Evolutionary conservation across 2,329 filamentous ascomycete genomes (phyloP).

Genomic region (Mycogone perniciosa): DNA sequence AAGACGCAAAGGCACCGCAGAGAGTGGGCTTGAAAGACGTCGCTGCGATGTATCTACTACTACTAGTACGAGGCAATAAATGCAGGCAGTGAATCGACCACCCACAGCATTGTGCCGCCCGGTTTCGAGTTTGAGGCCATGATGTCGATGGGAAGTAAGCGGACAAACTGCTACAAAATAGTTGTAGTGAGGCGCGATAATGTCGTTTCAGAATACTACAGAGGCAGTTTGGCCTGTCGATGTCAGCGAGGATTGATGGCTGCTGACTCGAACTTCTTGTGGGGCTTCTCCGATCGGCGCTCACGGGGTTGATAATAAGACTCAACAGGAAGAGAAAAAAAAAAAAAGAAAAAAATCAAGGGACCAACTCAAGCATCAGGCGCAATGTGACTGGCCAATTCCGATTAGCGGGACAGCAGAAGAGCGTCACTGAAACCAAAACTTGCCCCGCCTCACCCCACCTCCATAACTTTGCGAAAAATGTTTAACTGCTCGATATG

Average conservation of each 20-base stretch:
- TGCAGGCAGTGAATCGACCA: constrained; percentile 40
- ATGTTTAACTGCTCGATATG: constrained; percentile 1
- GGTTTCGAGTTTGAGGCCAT: constrained; percentile 26
- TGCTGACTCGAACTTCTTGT: background rate
- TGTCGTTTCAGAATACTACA: no score
- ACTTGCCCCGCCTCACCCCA: constrained; percentile 11
- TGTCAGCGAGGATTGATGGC: background rate
- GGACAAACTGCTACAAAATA: background rate
- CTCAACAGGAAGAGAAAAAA: constrained; percentile 4
- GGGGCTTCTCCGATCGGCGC: constrained; percentile 6
- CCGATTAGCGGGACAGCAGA: no score
- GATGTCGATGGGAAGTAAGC: background rate
- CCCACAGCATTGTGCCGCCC: constrained; percentile 33
- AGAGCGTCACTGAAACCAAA: no score
- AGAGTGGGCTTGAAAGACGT: background rate
- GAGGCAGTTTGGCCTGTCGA: background rate
- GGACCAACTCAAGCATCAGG: no score
- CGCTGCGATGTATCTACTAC: background rate
- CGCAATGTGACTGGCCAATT: no score
- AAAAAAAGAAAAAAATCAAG: background rate
- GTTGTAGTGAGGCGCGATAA: no score
- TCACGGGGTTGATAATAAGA: constrained; percentile 3
- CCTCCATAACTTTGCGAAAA: constrained; percentile 1
- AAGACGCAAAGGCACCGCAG: background rate
- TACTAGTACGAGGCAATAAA: constrained; percentile 23